Base-by-base conservation (phyloP, 2,329 filamentous ascomycete genomes). In the Ascochyta clinopodiicola region DNA sequence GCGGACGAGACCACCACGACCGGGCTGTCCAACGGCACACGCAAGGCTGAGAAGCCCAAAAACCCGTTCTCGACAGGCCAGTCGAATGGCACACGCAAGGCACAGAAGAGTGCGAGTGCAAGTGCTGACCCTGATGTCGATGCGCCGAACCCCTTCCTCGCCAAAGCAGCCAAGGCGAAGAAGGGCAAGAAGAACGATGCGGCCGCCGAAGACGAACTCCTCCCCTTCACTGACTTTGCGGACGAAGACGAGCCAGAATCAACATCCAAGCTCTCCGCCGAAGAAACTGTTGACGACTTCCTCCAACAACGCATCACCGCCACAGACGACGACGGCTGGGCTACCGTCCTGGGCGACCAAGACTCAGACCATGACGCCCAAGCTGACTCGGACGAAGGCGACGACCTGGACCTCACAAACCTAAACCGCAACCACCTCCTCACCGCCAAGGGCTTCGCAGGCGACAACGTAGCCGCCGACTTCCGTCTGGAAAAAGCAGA, bases 371-470 rank as follows among this genome's bases (percentile, higher is more conserved):
- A 64, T 6, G 65, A 70, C n/a, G 56, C 64, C 24, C 55, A 64
- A 9, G 60, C 57, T 4, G 48, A 65, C 37, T 69, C 67, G 29
- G 48, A 75, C 51, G 77, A 77, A 44, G 75, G 79, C 31, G 74
- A 79, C 44, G 71, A 71, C 22, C 73, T 75, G 31, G 72, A 79
- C 29, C 75, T 73, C 68, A 56, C 75, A 74, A 45, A 64, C 47
- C 70, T 80, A 12, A 70, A 78, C 46, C 79, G 79, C 66, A 84
- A 86, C 66, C 81, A 83, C 58, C 86, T 88, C 35, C 85, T 96
- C 55, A 88, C 96, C 52, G 88, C 89, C 60, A 84, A 87, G 63
- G 93, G 92, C 4, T 97, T 99, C 74, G 94, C 93, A 2, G 92
- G 91, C 37, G 75, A 93, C 67, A 90, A 96, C 72, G 91, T 96